phyloP scores from a whole-genome alignment of 768 basidiomycete genomes.

The Rhodotorula sphaerocarpa region DNA sequence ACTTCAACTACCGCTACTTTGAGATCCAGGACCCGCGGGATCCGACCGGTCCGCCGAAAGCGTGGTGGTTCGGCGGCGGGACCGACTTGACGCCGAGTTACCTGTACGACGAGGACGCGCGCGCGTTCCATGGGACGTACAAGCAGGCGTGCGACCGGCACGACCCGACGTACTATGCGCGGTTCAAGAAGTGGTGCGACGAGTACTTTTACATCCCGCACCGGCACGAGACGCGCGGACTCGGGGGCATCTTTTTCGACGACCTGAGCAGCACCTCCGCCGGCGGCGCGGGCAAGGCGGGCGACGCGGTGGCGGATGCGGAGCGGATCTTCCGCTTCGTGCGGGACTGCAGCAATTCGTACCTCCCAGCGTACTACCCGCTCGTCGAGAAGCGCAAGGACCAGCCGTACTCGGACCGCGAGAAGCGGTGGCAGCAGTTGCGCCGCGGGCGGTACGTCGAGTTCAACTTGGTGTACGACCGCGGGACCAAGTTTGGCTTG shows the following conservation, averaged over 20 bases:
- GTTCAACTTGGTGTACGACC: conserved; percentile 79
- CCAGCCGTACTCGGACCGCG: conserved; percentile 48
- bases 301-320: conserved; percentile 48
- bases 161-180: conserved; percentile 58
- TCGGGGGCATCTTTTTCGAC: conserved; percentile 96
- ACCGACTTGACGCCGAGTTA: conserved; percentile 90
- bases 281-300: no score
- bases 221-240: conserved; percentile 69
- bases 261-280: conserved; percentile 59
- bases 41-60: conserved; percentile 54
- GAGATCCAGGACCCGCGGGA: conserved; percentile 54
- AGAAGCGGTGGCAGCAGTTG: conserved; percentile 83
- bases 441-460: conserved; percentile 89
- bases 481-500: conserved; percentile 74
- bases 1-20: conserved; percentile 96
- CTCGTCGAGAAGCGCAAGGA: conserved; percentile 57
- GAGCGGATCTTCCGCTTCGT: conserved; percentile 72
- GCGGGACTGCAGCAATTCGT: conserved; percentile 63
- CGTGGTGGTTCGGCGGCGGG: conserved; percentile 99
- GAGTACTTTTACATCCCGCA: conserved; percentile 93
- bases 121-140: conserved; percentile 74
- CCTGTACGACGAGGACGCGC: conserved; percentile 74
- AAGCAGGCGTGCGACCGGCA: conserved; percentile 68
- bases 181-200: conserved; percentile 94
- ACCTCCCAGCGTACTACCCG: conserved; percentile 83